Evolutionary conservation across 805 yeast genomes (phyloP).

Genomic region (Wickerhamomyces subpelliculosus): DNA sequence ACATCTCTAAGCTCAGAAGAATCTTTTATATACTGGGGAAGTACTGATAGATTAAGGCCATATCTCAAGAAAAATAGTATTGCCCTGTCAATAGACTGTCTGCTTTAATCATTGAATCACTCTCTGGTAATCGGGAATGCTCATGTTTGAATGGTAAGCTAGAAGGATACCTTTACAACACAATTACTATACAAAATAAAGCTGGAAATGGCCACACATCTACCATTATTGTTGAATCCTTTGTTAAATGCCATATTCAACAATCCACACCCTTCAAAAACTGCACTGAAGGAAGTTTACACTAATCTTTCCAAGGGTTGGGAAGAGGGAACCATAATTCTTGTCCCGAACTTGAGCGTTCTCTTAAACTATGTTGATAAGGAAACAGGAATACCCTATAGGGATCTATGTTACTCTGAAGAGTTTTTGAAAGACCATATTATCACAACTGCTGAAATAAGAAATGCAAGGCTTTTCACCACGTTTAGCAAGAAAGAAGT

Average conservation of each 20-base stretch:
- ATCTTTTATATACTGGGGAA: no score
- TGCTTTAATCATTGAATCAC: no score
- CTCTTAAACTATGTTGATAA: constrained; percentile 34
- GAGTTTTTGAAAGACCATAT: constrained; percentile 64
- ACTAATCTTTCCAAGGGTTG: constrained; percentile 27
- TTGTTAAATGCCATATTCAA: constrained; percentile 59
- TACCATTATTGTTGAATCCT: constrained; percentile 56
- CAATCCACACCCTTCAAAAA: constrained; percentile 45
- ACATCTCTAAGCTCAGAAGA: no score
- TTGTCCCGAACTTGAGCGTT: constrained; percentile 56
- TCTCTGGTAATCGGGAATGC: no score
- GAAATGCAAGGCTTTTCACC: constrained; percentile 33
- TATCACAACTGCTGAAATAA: constrained; percentile 30
- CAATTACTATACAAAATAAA: not conserved
- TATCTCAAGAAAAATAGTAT: no score
- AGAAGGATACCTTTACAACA: not conserved
- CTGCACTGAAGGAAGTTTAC: constrained; percentile 41
- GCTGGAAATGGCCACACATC: constrained; percentile 28
- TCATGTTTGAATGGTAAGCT: no score
- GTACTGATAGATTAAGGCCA: no score
- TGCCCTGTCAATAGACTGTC: no score
- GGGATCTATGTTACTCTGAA: constrained; percentile 48
- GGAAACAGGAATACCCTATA: constrained; percentile 31
- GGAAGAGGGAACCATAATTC: constrained; percentile 42
- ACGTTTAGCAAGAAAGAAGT: constrained; percentile 54